Conservation (phyloP, 2,329 filamentous ascomycete genomes). For the Septoria linicola region DNA sequence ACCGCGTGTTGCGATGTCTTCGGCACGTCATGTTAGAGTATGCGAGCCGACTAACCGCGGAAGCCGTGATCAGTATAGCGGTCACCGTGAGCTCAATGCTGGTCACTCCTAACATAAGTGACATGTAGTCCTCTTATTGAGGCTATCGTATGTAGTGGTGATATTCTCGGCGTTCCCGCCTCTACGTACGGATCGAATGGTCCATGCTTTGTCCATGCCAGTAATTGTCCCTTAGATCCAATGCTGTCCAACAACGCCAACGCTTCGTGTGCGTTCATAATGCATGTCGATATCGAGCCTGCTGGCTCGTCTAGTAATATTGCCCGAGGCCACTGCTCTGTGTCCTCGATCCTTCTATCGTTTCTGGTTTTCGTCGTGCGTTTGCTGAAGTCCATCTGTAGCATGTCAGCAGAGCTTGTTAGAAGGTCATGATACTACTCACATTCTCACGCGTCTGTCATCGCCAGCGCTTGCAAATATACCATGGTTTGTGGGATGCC, state of each 20-base stretch:
- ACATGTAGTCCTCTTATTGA: background rate
- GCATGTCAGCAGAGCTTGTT: constrained; percentile 9
- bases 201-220: constrained; percentile 6
- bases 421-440: constrained; percentile 40
- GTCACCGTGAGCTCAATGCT: background rate
- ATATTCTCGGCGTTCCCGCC: constrained; percentile 5
- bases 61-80: too few species aligned
- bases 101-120: background rate
- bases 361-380: constrained; percentile 14
- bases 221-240: constrained; percentile 1
- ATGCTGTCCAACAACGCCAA: constrained; percentile 12
- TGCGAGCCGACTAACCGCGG: too few species aligned
- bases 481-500: constrained; percentile 79
- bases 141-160: background rate
- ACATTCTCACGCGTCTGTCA: constrained; percentile 83
- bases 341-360: constrained; percentile 9
- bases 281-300: constrained; percentile 3
- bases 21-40: too few species aligned
- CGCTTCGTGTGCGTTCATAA: constrained; percentile 6
- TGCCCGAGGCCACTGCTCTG: constrained; percentile 10
- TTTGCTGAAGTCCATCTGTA: constrained; percentile 23
- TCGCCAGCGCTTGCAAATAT: constrained; percentile 92
- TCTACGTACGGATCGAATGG: constrained; percentile 3
- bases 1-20: too few species aligned
- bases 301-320: constrained; percentile 9